Conservation (phyloP, 768 basidiomycete species). For the Cystobasidium ongulense region DNA sequence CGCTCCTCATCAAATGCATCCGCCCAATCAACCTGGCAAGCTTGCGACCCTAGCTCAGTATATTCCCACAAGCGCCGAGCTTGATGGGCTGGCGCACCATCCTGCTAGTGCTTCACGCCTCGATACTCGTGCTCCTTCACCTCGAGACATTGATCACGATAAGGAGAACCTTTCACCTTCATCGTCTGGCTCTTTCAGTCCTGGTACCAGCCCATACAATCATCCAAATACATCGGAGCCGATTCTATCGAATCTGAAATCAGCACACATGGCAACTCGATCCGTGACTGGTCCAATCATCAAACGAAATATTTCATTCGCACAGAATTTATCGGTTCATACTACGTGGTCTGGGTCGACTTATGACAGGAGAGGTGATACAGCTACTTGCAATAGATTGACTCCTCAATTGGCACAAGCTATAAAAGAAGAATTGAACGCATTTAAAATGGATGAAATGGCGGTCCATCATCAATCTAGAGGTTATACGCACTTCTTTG, state of each 20-base stretch:
- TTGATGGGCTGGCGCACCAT: constrained; percentile 34
- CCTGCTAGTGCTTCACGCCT: constrained; percentile 20
- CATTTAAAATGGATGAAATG: constrained; percentile 89
- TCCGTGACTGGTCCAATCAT: constrained; percentile 56
- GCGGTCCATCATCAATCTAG: constrained; percentile 53
- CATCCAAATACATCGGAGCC: constrained; percentile 91
- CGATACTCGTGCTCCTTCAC: constrained; percentile 32
- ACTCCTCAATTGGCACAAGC: constrained; percentile 90
- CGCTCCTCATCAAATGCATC: constrained; percentile 33
- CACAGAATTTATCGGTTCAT: constrained; percentile 84
- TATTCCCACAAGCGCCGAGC: constrained; percentile 37
- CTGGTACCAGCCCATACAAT: constrained; percentile 41
- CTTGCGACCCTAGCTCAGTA: constrained; percentile 38
- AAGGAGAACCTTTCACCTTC: constrained; percentile 32
- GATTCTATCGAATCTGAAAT: constrained; percentile 56
- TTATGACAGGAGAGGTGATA: constrained; percentile 91
- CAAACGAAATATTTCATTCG: constrained; percentile 72
- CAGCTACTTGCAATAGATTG: constrained; percentile 90
- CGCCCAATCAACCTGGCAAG: constrained; percentile 51
- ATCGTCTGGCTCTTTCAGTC: constrained; percentile 34
- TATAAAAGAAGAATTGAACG: constrained; percentile 96
- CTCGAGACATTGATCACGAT: constrained; percentile 17
- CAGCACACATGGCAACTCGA: constrained; percentile 58
- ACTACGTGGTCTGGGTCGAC: constrained; percentile 86
- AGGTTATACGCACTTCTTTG: constrained; percentile 28